Evolutionary conservation across 805 yeast genomes (phyloP), one percentile per base, ranked within the genome.

Genomic region (Metschnikowia peoriensis): DNA sequence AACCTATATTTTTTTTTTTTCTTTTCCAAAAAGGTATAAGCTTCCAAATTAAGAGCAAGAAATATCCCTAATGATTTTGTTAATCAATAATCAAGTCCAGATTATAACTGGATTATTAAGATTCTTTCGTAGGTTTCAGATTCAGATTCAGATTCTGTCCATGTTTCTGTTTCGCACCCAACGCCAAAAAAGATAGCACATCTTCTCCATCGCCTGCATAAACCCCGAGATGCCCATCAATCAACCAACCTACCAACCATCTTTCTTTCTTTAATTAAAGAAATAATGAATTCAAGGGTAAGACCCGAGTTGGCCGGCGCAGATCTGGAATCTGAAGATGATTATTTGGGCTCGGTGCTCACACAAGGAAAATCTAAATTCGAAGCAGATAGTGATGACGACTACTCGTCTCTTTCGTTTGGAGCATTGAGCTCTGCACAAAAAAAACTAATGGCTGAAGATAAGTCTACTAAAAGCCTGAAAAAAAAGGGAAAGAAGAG

Each of bases 391-490:
- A 63, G 67, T 6, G 63, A 66, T 48, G 84, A 76, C 54, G 88
- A 80, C 49, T 55, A 81, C 52, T 70, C 72, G 9, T 73, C 79
- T 6, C 57, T 84, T n/a, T 83, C 89, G 7, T 85, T 86, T 71
- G 89, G 86, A 1, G 79, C 88, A 6, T 67, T 86, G 53, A 82
- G 80, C 61, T 67, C 76, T 7, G 89, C 89, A 4, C 88, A 84
- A 60, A 75, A 70, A 46, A 72, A 80, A 59, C 64, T 80, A 41
- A 69, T 69, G 41, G 56, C 46, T 12, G 54, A 60, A 44, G 61
- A 60, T n/a, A 55, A 42, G 35, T 50, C 52, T 28, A 38, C 47
- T 37, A 41, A 47, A 42, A 53, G 41, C 65, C 65, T 41, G 52
- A 57, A 46, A 40, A 38, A 22, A 43, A 28, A 22, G 17, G 45